Conservation (phyloP, 164 flowering plant genomes). For the Sedum album region DNA sequence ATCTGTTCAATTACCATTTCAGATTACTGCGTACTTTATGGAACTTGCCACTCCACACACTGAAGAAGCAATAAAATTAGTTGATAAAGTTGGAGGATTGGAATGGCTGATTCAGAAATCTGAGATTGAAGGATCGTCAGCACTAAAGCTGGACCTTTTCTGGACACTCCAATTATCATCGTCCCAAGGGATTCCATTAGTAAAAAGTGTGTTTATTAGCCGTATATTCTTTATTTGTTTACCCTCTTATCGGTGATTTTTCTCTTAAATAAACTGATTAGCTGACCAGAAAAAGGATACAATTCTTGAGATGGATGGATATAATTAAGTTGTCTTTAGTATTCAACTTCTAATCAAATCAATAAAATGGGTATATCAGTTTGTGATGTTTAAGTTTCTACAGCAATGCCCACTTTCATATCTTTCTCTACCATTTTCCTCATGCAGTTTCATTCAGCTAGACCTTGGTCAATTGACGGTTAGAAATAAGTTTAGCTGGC, state of each 20-base stretch:
- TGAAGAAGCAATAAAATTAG: slow-evolving; percentile 91
- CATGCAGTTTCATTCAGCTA: slow-evolving; percentile 80
- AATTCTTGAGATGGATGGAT: neutral
- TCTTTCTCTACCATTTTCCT: neutral
- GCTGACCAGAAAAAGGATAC: neutral
- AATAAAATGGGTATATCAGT: neutral
- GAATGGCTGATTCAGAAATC: slow-evolving; percentile 93
- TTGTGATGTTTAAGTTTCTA: neutral
- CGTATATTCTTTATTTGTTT: neutral
- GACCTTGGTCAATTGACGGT: slow-evolving; percentile 78
- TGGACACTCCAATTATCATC: slow-evolving; percentile 88
- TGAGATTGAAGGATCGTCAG: slow-evolving; percentile 93
- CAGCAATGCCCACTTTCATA: neutral
- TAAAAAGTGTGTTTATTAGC: slow-evolving; percentile 63
- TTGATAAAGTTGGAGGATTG: slow-evolving; percentile 93
- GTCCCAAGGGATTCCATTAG: slow-evolving; percentile 73
- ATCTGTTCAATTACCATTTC: slow-evolving; percentile 12
- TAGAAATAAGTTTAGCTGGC: slow-evolving; percentile 73
- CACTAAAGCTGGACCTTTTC: slow-evolving; percentile 79
- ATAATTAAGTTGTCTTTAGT: too few species aligned
- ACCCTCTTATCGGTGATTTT: neutral
- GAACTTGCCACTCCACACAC: slow-evolving; percentile 88
- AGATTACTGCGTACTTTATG: slow-evolving; percentile 89
- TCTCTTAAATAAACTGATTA: neutral
- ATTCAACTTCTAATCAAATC: too few species aligned